Conservation (phyloP, 306 rosid genomes). For the Cucurbita argyrosperma region DNA sequence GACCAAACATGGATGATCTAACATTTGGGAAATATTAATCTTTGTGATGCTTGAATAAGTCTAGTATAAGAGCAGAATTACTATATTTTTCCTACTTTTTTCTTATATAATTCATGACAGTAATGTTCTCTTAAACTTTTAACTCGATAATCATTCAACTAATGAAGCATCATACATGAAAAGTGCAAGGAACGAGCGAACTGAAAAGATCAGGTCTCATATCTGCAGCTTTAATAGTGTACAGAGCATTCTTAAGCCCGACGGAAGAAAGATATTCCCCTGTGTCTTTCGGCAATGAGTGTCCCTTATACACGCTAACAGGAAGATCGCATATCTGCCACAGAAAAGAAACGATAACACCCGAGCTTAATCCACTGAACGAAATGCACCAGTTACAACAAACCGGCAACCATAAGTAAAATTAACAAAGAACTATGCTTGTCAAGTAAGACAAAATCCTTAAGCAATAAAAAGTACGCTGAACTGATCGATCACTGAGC, state of each 20-base stretch:
- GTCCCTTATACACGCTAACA: conserved; percentile 75
- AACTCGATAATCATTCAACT: neutral
- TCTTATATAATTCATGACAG: neutral
- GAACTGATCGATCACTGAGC: neutral
- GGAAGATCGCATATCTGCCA: conserved; percentile 74
- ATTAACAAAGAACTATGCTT: neutral
- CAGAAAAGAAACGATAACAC: conserved; percentile 2
- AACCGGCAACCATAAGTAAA: neutral
- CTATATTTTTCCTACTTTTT: neutral
- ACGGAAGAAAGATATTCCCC: conserved; percentile 49
- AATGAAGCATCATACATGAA: conserved; percentile 32
- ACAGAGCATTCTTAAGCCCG: conserved; percentile 72
- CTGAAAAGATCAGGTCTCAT: conserved; percentile 56
- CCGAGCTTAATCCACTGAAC: neutral
- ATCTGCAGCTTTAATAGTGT: conserved; percentile 65
- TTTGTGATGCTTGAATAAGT: neutral
- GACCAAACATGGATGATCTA: neutral
- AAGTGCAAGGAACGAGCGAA: conserved; percentile 51
- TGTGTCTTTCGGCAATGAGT: conserved; percentile 46
- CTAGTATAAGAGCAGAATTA: neutral
- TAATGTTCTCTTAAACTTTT: neutral
- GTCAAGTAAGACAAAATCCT: neutral
- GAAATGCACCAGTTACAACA: neutral
- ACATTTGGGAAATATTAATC: neutral
- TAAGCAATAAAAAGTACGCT: neutral